These are phyloP conservation scores for Phytophthora cajani DNA, from an alignment of 352 stramenopile species.

Conservation along the genomic window DNA sequence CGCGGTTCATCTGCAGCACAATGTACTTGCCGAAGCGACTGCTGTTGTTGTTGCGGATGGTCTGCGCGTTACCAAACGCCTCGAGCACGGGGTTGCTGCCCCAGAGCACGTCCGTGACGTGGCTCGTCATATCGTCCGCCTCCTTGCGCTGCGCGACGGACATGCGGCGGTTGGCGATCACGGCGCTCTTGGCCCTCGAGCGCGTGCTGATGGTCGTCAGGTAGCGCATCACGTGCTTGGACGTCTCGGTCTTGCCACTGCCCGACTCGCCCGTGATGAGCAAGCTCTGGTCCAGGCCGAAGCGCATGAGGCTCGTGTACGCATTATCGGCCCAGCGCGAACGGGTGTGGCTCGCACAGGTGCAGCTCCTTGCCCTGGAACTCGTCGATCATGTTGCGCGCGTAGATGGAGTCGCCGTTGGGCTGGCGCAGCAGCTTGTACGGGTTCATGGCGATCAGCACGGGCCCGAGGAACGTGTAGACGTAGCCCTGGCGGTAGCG, in stretches of 20 bases:
- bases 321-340: constrained; percentile 86
- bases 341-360: constrained; percentile 83
- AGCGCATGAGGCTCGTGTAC: constrained; percentile 92
- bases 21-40: constrained; percentile 91
- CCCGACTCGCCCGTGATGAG: constrained; percentile 89
- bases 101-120: constrained; percentile 82
- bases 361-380: constrained; percentile 87
- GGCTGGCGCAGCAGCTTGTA: constrained; percentile 85
- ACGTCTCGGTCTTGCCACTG: constrained; percentile 95
- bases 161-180: constrained; percentile 82
- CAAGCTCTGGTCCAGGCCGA: constrained; percentile 83
- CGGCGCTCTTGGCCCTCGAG: constrained; percentile 66
- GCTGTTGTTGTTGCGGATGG: constrained; percentile 89
- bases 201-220: constrained; percentile 88
- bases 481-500: constrained; percentile 86
- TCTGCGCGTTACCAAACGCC: constrained; percentile 87
- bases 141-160: constrained; percentile 80
- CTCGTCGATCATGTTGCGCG: constrained; percentile 73
- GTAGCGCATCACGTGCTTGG: constrained; percentile 97
- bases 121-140: constrained; percentile 68
- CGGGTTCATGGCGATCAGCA: constrained; percentile 92
- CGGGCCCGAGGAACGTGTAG: constrained; percentile 92
- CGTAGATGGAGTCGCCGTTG: constrained; percentile 81
- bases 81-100: constrained; percentile 86
- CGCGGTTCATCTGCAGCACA: constrained; percentile 84